A percentile compares a stretch with the other conserved stretches of the same genome.
phyloP scores from a whole-genome alignment of 192 early-diverging fungal genomes.

The Coemansia sp. region DNA sequence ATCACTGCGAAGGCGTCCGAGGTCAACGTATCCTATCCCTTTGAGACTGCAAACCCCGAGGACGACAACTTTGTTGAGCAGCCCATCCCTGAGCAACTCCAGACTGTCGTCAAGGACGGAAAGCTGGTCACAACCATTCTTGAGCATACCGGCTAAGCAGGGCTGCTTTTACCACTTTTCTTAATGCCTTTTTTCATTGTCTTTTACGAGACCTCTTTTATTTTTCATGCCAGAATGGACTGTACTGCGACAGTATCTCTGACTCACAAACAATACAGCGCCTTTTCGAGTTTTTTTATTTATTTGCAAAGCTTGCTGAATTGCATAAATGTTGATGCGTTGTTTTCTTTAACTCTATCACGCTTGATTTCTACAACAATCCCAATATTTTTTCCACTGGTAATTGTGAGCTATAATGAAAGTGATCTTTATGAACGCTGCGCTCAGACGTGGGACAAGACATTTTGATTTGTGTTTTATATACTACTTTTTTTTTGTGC shows the following conservation, averaged over 20 bases:
- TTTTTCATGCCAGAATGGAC: background rate
- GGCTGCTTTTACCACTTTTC: conserved; percentile 1
- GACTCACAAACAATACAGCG: too few species aligned
- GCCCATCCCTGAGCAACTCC: conserved; percentile 91
- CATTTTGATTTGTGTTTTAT: too few species aligned
- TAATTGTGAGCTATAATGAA: background rate
- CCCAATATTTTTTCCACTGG: background rate
- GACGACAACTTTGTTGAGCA: conserved; percentile 77
- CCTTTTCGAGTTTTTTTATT: too few species aligned
- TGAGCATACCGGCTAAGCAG: conserved; percentile 74
- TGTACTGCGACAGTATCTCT: too few species aligned
- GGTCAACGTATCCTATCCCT: conserved; percentile 81
- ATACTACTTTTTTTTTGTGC: background rate
- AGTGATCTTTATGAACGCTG: background rate
- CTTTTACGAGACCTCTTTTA: background rate
- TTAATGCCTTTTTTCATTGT: background rate
- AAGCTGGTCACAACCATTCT: conserved; percentile 80
- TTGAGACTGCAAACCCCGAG: conserved; percentile 48
- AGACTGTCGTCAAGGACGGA: conserved; percentile 80
- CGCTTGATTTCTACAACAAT: background rate
- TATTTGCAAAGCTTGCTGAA: too few species aligned
- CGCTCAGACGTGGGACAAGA: too few species aligned
- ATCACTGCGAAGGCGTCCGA: conserved; percentile 92
- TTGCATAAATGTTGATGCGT: too few species aligned
- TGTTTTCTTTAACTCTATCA: background rate